A percentile compares a stretch with the other conserved stretches of the same genome.
These are phyloP conservation scores for Pseudocohnilembus persalinus DNA, from an alignment of 169 alveolate genomes.

Conservation along the genomic window DNA sequence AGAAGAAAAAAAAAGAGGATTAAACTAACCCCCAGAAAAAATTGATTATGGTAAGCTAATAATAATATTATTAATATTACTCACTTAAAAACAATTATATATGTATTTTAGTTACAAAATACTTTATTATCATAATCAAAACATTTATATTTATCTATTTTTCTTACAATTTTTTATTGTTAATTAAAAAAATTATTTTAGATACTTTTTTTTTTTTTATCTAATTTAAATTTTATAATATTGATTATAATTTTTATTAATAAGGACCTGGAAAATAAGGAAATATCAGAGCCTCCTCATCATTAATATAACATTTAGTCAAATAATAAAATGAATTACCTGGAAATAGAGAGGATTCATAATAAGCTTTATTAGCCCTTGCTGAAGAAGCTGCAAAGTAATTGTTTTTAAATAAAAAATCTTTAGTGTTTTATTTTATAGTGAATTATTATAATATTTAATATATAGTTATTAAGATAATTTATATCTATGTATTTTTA, in stretches of 20 bases:
- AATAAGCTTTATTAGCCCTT: constrained; percentile 2
- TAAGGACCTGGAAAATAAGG: constrained; percentile 26
- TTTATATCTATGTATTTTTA: no score
- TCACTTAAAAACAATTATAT: not conserved
- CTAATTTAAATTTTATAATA: not conserved
- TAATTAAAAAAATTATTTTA: not conserved
- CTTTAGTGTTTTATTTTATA: constrained; percentile 6
- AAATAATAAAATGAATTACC: constrained; percentile 10
- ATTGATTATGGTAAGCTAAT: constrained; percentile 1
- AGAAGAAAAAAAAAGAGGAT: constrained; percentile 1
- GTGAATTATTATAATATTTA: no score
- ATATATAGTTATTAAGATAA: not conserved
- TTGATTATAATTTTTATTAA: not conserved
- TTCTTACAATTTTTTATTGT: not conserved
- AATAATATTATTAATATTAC: not conserved
- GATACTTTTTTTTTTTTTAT: not conserved
- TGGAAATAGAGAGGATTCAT: constrained; percentile 27
- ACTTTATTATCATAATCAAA: not conserved
- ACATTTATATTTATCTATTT: not conserved
- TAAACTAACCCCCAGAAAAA: constrained; percentile 9
- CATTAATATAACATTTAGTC: constrained; percentile 11
- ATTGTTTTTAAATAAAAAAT: no score
- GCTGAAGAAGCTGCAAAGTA: constrained; percentile 21
- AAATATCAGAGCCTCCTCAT: not conserved
- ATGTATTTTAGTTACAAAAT: not conserved